Conservation (phyloP, 2,329 filamentous ascomycete genomes). For the Rhynchosporium graminicola region DNA sequence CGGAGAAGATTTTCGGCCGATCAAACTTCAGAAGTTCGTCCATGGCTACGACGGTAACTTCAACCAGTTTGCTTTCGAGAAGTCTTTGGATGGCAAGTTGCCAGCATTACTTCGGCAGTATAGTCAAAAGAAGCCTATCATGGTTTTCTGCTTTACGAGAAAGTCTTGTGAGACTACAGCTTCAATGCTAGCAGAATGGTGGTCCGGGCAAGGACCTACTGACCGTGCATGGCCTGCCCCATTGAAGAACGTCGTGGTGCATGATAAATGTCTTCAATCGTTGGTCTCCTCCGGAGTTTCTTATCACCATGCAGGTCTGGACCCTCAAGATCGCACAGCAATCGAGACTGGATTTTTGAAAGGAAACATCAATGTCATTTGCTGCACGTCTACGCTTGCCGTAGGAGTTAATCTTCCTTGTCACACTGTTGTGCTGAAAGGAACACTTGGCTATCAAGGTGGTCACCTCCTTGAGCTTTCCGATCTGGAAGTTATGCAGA, state of each 20-base stretch:
- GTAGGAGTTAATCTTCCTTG: conserved; percentile 84
- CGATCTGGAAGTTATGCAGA: conserved; percentile 86
- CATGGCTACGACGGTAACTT: conserved; percentile 63
- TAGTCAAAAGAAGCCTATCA: conserved; percentile 70
- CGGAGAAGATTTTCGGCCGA: conserved; percentile 77
- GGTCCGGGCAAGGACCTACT: conserved; percentile 51
- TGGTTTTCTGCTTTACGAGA: conserved; percentile 81
- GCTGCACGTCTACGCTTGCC: conserved; percentile 82
- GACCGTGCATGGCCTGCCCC: conserved; percentile 67
- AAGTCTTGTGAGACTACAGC: conserved; percentile 71
- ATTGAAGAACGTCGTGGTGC: conserved; percentile 50
- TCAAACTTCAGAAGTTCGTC: conserved; percentile 74
- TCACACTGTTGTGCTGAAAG: conserved; percentile 81
- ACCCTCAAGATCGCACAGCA: conserved; percentile 59
- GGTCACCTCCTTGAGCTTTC: conserved; percentile 68
- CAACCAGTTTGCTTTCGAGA: conserved; percentile 80
- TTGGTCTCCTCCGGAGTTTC: conserved; percentile 61
- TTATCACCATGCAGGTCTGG: conserved; percentile 80
- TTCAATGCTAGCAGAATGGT: conserved; percentile 65
- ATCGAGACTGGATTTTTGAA: conserved; percentile 69
- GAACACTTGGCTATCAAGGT: conserved; percentile 68
- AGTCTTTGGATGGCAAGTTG: conserved; percentile 64
- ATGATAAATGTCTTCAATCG: conserved; percentile 60
- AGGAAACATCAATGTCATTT: conserved; percentile 77
- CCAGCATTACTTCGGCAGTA: conserved; percentile 66